Conservation (phyloP, 208 protist species). For the Leishmania guyanensis region DNA sequence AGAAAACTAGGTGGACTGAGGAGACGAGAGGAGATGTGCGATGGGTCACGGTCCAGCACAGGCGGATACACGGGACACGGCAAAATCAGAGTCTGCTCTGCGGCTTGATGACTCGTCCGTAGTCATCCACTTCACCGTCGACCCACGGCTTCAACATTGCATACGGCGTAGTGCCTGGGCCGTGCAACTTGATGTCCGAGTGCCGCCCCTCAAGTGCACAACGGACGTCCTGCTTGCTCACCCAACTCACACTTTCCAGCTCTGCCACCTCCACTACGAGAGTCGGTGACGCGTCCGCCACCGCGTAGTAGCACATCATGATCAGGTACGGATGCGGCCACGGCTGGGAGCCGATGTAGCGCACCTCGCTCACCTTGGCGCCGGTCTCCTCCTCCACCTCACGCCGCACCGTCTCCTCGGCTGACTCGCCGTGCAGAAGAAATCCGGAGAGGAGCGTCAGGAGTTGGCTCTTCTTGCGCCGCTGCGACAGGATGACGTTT, state of each 20-base stretch:
- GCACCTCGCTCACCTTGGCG: constrained; percentile 38
- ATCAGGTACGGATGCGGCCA: constrained; percentile 51
- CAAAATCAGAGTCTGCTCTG: constrained; percentile 12
- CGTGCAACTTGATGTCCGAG: constrained; percentile 32
- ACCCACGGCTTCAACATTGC: constrained; percentile 46
- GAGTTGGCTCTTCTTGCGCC: constrained; percentile 17
- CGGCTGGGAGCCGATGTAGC: constrained; percentile 62
- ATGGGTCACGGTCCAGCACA: background rate
- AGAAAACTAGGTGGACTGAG: background rate
- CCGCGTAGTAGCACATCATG: constrained; percentile 67
- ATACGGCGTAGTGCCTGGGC: constrained; percentile 40
- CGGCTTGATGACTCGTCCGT: constrained; percentile 10
- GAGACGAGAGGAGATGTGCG: background rate
- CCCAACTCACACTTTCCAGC: constrained; percentile 51
- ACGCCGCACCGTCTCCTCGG: constrained; percentile 53
- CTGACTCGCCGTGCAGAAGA: constrained; percentile 45
- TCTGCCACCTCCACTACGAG: constrained; percentile 41
- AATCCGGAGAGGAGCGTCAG: constrained; percentile 61
- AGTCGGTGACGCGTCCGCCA: constrained; percentile 20
- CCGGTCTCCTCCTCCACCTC: constrained; percentile 68
- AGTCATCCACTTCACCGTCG: constrained; percentile 37
- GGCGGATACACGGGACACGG: background rate
- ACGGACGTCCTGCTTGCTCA: constrained; percentile 52
- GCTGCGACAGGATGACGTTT: constrained; percentile 52
- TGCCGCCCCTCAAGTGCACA: constrained; percentile 37